These are phyloP conservation scores for Papiliotrema flavescens DNA, from an alignment of 1,284 basidiomycete species.

Conservation along the genomic window DNA sequence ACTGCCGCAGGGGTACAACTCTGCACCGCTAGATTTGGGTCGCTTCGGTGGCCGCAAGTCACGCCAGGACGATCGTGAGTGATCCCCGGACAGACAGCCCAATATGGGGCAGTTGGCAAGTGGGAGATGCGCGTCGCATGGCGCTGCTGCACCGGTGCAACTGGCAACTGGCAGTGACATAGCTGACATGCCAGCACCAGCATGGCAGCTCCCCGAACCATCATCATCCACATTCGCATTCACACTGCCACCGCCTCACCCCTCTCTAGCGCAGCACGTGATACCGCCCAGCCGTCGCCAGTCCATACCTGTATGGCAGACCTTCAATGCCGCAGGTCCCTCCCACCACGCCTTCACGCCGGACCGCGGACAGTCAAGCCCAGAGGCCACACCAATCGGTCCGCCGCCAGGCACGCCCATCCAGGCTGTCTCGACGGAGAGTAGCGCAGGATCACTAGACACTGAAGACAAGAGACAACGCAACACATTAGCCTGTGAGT, in stretches of 20 bases:
- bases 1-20: no score
- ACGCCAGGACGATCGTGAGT: no score
- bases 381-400: neutral
- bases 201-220: no score
- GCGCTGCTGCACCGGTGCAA: no score
- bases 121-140: no score
- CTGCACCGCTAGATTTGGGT: no score
- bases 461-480: constrained; percentile 31
- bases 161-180: no score
- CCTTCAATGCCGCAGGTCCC: neutral
- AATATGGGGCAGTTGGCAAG: no score
- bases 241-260: neutral
- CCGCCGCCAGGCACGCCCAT: neutral
- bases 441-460: constrained; percentile 7
- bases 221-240: neutral
- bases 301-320: neutral
- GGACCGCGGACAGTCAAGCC: neutral
- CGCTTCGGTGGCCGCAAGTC: no score
- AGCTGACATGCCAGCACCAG: no score
- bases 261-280: neutral
- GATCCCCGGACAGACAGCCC: no score
- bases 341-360: neutral
- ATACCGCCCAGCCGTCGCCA: neutral
- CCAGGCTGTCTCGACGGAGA: neutral
- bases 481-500: constrained; percentile 36